Evolutionary conservation across 768 basidiomycete species (phyloP).

Genomic region (Tricholoma furcatifolium): DNA sequence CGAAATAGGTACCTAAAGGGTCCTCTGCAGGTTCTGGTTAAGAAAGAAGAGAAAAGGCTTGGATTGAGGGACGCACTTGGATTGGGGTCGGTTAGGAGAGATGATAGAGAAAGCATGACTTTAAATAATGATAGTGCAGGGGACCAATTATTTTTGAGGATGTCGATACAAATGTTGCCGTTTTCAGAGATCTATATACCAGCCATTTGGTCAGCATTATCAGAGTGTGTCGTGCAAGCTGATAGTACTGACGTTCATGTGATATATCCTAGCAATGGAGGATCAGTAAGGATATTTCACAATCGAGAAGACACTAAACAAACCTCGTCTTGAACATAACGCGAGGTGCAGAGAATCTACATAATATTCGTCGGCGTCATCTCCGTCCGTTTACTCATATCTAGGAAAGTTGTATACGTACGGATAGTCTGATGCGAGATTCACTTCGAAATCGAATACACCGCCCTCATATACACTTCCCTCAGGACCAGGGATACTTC

Average conservation of each 20-base stretch:
- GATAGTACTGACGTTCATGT: slow-evolving; percentile 65
- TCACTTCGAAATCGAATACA: slow-evolving; percentile 65
- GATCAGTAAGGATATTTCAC: neutral
- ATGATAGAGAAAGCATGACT: slow-evolving; percentile 90
- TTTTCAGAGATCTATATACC: slow-evolving; percentile 60
- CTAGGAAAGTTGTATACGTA: slow-evolving; percentile 34
- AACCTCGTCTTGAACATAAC: slow-evolving; percentile 75
- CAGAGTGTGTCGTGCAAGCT: neutral
- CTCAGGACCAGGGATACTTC: slow-evolving; percentile 77
- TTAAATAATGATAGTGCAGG: slow-evolving; percentile 93
- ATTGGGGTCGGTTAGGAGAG: slow-evolving; percentile 91
- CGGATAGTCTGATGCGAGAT: slow-evolving; percentile 77
- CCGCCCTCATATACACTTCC: slow-evolving; percentile 84
- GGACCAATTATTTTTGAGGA: slow-evolving; percentile 93
- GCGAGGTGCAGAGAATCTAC: slow-evolving; percentile 81
- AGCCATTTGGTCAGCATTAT: slow-evolving; percentile 1
- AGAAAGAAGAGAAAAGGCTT: neutral
- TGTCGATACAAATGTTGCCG: slow-evolving; percentile 83
- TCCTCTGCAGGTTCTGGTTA: slow-evolving; percentile 47
- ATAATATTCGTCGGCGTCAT: slow-evolving; percentile 3
- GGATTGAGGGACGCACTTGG: slow-evolving; percentile 57
- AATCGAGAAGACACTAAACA: slow-evolving; percentile 15
- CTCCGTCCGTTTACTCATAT: neutral
- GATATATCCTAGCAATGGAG: slow-evolving; percentile 63
- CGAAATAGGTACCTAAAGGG: slow-evolving; percentile 54